Base-by-base conservation (phyloP, 2,329 filamentous ascomycete genomes). In the Zarea fungicola region DNA sequence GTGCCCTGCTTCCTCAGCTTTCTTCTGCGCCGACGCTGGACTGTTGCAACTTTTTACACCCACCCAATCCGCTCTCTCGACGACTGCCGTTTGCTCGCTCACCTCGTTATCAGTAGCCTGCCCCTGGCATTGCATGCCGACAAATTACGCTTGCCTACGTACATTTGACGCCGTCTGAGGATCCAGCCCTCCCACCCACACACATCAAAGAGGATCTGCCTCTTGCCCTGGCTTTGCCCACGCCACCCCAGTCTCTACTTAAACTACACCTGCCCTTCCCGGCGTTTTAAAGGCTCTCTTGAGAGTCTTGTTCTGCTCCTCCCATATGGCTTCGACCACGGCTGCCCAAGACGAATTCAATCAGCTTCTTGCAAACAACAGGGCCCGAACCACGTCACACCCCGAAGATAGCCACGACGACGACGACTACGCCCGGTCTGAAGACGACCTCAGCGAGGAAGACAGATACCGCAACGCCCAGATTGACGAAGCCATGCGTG, bases 271-370 rank as follows among this genome's bases (percentile, higher is more conserved):
- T 22, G 36, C 36, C 45, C 45, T 42, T 48, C 21, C 45, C 45
- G 45, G 45, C 45, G n/a, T 48, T 21, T 42, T 16, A 36, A 26
- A 35, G 45, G 36, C 45, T 48, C 45, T 48, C 45, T 28, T 29
- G 45, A 48, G 45, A 21, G 36, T 23, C 14, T 22, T 22, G 13
- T 26, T 6, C 35, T 48, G 25, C 7, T 21, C 6, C n/a, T 18
- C 36, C 21, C 45, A 48, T 29, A 81, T 81, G 78, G 44, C 49
- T 35, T 69, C 76, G 55, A 69, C 66, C 43, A 81, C 80, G 48
- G 71, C 78, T 50, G 81, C 81, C 44, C 79, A 84, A 65, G 80
- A 84, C 71, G 81, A 87, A 67, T 85, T 84, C 65, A 77, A 84
- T 64, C 66, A 71, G 55, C 75, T 86, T 50, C 67, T 87, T 54